phyloP scores from a whole-genome alignment of 768 basidiomycete species.

The Suillus brevipes region DNA sequence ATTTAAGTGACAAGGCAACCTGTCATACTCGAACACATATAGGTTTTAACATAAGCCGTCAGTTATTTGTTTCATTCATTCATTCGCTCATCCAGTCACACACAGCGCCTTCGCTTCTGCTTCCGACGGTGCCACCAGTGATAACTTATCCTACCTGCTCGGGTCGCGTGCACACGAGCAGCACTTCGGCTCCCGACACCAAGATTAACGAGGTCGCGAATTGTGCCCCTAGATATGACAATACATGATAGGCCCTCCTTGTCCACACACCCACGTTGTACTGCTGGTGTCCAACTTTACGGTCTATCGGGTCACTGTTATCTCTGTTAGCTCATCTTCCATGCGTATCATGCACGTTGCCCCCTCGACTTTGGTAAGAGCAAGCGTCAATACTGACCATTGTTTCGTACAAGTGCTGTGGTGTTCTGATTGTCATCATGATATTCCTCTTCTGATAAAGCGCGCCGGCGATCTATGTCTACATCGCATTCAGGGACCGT shows the following conservation, averaged over 20 bases:
- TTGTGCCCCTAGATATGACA: not conserved
- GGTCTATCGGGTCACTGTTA: not conserved
- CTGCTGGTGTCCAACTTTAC: not conserved
- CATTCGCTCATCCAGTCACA: not conserved
- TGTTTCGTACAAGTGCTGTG: not conserved
- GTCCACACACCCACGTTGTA: not conserved
- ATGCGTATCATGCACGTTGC: not conserved
- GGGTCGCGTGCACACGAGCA: not conserved
- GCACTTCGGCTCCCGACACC: not conserved
- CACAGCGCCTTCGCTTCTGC: not conserved
- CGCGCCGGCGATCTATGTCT: not conserved
- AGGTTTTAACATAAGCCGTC: not conserved
- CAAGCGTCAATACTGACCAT: not conserved
- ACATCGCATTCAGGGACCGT: not conserved
- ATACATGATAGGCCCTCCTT: not conserved
- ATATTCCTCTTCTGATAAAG: not conserved
- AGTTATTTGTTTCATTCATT: not conserved
- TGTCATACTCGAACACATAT: not conserved
- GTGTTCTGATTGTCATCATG: not conserved
- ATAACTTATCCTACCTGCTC: constrained; percentile 5
- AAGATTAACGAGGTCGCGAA: constrained; percentile 4
- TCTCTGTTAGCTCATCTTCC: not conserved
- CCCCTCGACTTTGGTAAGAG: not conserved
- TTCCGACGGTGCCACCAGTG: not conserved
- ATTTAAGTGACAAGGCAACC: not conserved